Evolutionary conservation across 2,329 filamentous ascomycete species (phyloP).

Genomic region (Alternaria postmessia): DNA sequence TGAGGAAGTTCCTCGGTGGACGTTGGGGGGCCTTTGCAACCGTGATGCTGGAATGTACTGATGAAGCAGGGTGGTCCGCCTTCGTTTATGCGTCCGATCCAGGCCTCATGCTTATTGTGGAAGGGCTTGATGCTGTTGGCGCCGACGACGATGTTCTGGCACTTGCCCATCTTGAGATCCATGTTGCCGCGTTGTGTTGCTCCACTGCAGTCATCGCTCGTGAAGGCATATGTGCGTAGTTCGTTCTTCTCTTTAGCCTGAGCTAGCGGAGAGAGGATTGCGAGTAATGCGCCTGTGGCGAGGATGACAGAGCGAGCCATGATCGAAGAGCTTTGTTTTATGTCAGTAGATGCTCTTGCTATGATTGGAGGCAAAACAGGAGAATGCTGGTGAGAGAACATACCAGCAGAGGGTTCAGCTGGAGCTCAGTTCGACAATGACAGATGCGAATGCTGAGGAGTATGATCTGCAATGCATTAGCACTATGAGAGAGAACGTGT

Average conservation of each 20-base stretch:
- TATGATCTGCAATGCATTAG: background rate
- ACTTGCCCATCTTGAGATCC: slow-evolving; percentile 31
- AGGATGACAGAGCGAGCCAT: slow-evolving; percentile 23
- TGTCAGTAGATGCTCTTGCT: background rate
- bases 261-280: slow-evolving; percentile 17
- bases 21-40: slow-evolving; percentile 17
- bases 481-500: background rate
- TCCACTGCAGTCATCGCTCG: slow-evolving; percentile 25
- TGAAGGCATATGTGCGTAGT: slow-evolving; percentile 27
- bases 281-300: slow-evolving; percentile 24
- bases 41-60: slow-evolving; percentile 17
- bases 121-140: slow-evolving; percentile 27
- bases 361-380: background rate
- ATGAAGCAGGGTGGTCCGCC: slow-evolving; percentile 21
- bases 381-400: background rate
- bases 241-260: slow-evolving; percentile 25
- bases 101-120: slow-evolving; percentile 9
- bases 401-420: background rate
- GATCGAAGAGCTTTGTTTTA: background rate
- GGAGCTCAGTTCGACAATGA: background rate
- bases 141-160: slow-evolving; percentile 22
- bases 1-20: slow-evolving; percentile 4
- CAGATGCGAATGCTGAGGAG: background rate
- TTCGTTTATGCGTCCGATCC: slow-evolving; percentile 23
- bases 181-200: slow-evolving; percentile 19